Base-by-base conservation (phyloP, 306 rosid species). In the Sphenostylis stenocarpa region DNA sequence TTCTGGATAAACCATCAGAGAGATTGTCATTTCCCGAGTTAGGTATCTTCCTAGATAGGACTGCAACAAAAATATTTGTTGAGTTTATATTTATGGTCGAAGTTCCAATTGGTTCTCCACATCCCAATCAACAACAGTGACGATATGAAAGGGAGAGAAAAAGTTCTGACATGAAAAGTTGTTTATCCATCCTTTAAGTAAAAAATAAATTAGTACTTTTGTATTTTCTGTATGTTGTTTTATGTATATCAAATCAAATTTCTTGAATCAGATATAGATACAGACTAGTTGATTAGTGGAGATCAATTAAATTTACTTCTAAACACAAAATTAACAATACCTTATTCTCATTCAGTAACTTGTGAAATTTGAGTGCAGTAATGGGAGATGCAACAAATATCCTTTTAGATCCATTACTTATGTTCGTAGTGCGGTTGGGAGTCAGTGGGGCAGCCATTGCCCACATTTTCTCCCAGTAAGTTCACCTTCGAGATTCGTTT, bases 391-490 rank as follows among this genome's bases (percentile, higher is more conserved):
- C 63, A 81, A 62, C 93, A 70, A 93, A 93, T 77, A 87, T 93
- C 56, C 78, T 86, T 74, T 79, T 93, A 56, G 97, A 93, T 74
- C 87, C 90, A 6, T 26, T 93, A 56, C 81, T 93, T 33, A 93
- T 93, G 24, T 89, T 93, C 24, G 33, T 82, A 64, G 63, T 89
- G 38, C 80, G 38, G 60, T 66, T 93, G 49, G 98, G 97, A 56
- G 85, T 89, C 75, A 80, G 80, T 12, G 98, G 98, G 15, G 98
- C 98, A 15, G 98, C 98, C 77, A 88, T 91, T 73, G 92, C 98
- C 3, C 98, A 93, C 73, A 87, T 93, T 49, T 84, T 87, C 69
- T 91, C 98, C 7, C 98, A 91, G 98, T 93, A 80, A 79, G 95
- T 83, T 16, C 45, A 49, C 33, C 51, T 73, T 68, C 33, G 29